Evolutionary conservation across 164 flowering plant species (phyloP), one percentile per base, ranked within the genome.

Genomic region (Warburgia ugandensis): DNA sequence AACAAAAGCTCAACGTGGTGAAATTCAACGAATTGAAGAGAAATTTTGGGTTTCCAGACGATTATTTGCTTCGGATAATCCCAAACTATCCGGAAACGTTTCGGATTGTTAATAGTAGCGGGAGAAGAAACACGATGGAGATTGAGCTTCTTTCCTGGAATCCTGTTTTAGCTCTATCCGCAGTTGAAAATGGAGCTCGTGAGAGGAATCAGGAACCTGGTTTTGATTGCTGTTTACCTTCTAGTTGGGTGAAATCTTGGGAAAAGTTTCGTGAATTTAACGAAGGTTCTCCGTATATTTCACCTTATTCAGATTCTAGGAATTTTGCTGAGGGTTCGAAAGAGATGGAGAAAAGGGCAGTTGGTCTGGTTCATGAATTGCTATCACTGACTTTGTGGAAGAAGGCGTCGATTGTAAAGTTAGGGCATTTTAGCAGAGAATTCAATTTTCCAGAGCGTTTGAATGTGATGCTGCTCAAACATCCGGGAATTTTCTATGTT

Each of bases 401-500:
- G 74, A 94, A 86, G 67, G 55, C 67, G 5, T 89, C 97, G 7
- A 79, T 89, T 58, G 8, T 77, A 47, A 94, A 89, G 69, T 68
- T 94, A 20, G 70, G 79, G 12, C 94, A 84, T 78, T 89, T 89
- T 56, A 73, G 53, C 32, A 77, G 89, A 63, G 99, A 94, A 59
- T 89, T 86, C 48, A 29, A 51, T 23, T 66, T 94, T 35, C 90
- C 94, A 5, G 89, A 78, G 57, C 82, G 71, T 33, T 55, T 89
- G 60, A 78, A 83, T 70, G 68, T 69, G 26, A 53, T 86, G 60
- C 66, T 94, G 37, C 78, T 94, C 20, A 73, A 73, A 56, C 92
- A 94, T 66, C 95, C 96, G 8, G 97, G 89, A 2, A 78, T 94
- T 58, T 94, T 94, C 60, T 94, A 94, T 65, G 88, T 89, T 27